A percentile compares a stretch with the other conserved stretches of the same genome.
Evolutionary conservation across 1,284 basidiomycete genomes (phyloP).

Genomic region (Cutaneotrichosporon mucoides): DNA sequence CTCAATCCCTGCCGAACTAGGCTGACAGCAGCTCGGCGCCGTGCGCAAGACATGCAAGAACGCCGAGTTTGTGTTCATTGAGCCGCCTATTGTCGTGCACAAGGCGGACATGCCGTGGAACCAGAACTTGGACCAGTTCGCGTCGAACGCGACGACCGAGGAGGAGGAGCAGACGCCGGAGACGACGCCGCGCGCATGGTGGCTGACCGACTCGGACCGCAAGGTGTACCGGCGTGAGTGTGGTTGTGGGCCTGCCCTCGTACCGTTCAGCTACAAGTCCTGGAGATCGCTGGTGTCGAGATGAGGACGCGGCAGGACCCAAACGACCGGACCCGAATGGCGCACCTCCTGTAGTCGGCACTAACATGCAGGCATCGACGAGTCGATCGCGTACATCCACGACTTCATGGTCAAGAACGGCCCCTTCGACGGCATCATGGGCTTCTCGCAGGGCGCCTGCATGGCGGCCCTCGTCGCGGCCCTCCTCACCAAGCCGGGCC

Average conservation of each 20-base stretch:
- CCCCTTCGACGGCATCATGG: slow-evolving; percentile 65
- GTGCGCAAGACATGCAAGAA: slow-evolving; percentile 53
- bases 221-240: slow-evolving; percentile 45
- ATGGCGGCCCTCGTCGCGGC: slow-evolving; percentile 71
- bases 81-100: slow-evolving; percentile 65
- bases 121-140: slow-evolving; percentile 54
- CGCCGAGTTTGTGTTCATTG: slow-evolving; percentile 66
- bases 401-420: slow-evolving; percentile 48
- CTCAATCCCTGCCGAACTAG: not conserved
- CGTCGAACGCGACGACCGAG: slow-evolving; percentile 56
- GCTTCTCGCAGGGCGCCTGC: slow-evolving; percentile 79
- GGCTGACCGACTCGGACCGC: slow-evolving; percentile 56
- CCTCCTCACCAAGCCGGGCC: slow-evolving; percentile 58
- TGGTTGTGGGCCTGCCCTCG: not conserved
- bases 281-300: slow-evolving; percentile 1
- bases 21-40: slow-evolving; percentile 27
- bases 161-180: slow-evolving; percentile 56
- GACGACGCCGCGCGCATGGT: slow-evolving; percentile 75
- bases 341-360: too few relatives aligned
- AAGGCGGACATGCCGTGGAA: slow-evolving; percentile 63
- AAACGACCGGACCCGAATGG: too few relatives aligned
- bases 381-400: slow-evolving; percentile 53
- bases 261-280: not conserved
- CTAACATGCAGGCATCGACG: slow-evolving; percentile 56
- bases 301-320: too few relatives aligned